Evolutionary conservation across 371 early-diverging fungal genomes (phyloP), one percentile per base, ranked within the genome.

Genomic region (Dichotomocladium elegans): DNA sequence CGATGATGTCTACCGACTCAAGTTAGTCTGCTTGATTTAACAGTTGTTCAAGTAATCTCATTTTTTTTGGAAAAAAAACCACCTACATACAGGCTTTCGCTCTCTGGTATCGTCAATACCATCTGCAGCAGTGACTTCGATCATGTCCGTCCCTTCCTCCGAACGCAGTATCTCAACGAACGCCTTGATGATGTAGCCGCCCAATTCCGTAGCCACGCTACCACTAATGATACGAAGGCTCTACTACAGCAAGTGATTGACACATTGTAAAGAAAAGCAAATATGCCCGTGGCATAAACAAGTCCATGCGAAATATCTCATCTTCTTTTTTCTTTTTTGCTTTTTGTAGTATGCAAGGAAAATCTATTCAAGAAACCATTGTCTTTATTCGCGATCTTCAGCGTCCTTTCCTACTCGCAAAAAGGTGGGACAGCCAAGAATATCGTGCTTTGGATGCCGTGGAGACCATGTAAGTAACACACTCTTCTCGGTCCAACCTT

Each of bases 191-290:
- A n/a, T n/a, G n/a, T n/a, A n/a, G n/a, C n/a, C n/a, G n/a, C 42
- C 42, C 5, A 42, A 11, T 11, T 42, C 11, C 42, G 42, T 10
- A 21, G 9, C 42, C 14, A 19, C 3, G 19, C 43, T 12, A 5
- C 2, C 43, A 3, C 5, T 14, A 19, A 19, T 21, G 43, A 42
- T 19, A 24, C 22, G 19, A 6, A 6, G 43, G 12, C 25, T 41
- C 19, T 42, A 42, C 43, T 42, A 42, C 43, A 42, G 43, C 43
- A 42, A 42, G 43, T 42, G 43, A 42, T 42, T 3, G 19, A 42
- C 43, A 42, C 17, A 14, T 42, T 42, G 43, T 42, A 42, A 21
- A 24, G 17, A 42, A 21, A 42, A 24, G 12, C 4, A 4, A 42
- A 3, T 17, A 19, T 14, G 22, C 24, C 22, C 3, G 19, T 21